Base-by-base conservation (phyloP, 2,329 filamentous ascomycete genomes). In the Fusarium burgessii region DNA sequence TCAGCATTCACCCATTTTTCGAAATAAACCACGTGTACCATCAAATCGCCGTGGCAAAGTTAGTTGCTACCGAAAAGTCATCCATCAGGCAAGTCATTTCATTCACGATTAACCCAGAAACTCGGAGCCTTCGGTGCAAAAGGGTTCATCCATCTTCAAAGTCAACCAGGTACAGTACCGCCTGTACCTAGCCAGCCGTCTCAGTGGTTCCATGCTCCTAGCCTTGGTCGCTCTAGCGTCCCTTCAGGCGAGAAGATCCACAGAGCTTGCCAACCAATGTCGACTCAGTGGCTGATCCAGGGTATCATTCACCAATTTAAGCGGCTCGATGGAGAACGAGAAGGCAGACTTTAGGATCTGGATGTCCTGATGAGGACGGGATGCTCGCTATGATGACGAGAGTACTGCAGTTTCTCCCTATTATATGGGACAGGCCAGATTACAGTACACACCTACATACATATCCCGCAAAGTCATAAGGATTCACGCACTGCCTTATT, bases 191-290 rank as follows among this genome's bases (percentile, higher is more conserved):
- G 54, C 32, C 62, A 50, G 45, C 62, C 50, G 62, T 70, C 54
- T 61, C 62, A 67, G 58, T 69, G 50, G 69, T 60, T 72, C 61
- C 66, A 72, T 54, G 68, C 47, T 62, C 51, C 68, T 69, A 54
- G 55, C 57, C 62, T 68, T 55, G 45, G 52, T 58, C 46, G 55
- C 56, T 46, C 64, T 72, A 71, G 64, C 40, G 55, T 45, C 60
- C 59, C 68, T 72, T 71, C 64, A 55, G 47, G 33, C 51, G 23
- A 29, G 57, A 38, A 47, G 58, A 56, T 54, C 68, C 68, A 72
- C 64, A 71, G 33, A 68, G 52, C 51, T 58, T 50, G 63, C 45
- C 58, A 56, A 45, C 68, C 58, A 64, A 71, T 68, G 50, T 58
- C 41, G 42, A 51, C 58, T 62, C 69, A 66, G 59, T 71, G 68